These are phyloP conservation scores for Senecio squalidus DNA, from an alignment of 140 eudicot species.

Conservation along the genomic window DNA sequence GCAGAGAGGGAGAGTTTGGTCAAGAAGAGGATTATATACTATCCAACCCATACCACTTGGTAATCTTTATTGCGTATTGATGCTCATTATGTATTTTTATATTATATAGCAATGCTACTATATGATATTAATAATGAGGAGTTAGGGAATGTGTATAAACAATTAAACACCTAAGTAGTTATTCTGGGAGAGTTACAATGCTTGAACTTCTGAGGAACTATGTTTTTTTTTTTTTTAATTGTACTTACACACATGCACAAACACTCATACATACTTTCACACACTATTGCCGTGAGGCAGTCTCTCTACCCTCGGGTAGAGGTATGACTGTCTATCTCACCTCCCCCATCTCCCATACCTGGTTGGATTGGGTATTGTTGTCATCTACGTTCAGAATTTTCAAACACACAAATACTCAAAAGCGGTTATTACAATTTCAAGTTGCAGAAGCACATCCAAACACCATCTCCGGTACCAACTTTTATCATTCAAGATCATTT, in stretches of 20 bases:
- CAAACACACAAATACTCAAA: background rate
- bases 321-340: too few species aligned
- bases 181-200: too few species aligned
- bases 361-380: too few species aligned
- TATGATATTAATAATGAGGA: background rate
- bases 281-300: too few species aligned
- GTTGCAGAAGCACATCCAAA: background rate
- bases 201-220: too few species aligned
- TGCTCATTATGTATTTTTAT: slow-evolving; percentile 8
- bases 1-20: slow-evolving; percentile 76
- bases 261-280: too few species aligned
- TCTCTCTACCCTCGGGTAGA: too few species aligned
- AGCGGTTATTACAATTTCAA: background rate
- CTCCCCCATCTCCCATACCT: too few species aligned
- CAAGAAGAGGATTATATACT: slow-evolving; percentile 81
- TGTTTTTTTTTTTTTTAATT: too few species aligned
- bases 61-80: slow-evolving; percentile 27
- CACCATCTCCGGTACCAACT: background rate
- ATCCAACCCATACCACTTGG: slow-evolving; percentile 96
- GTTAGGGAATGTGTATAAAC: too few species aligned
- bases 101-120: slow-evolving; percentile 6
- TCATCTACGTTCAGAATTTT: background rate
- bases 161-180: too few species aligned
- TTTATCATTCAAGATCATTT: background rate
- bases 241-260: too few species aligned